Conservation (phyloP, 129 eudicot genomes). For the Escallonia rubra region DNA sequence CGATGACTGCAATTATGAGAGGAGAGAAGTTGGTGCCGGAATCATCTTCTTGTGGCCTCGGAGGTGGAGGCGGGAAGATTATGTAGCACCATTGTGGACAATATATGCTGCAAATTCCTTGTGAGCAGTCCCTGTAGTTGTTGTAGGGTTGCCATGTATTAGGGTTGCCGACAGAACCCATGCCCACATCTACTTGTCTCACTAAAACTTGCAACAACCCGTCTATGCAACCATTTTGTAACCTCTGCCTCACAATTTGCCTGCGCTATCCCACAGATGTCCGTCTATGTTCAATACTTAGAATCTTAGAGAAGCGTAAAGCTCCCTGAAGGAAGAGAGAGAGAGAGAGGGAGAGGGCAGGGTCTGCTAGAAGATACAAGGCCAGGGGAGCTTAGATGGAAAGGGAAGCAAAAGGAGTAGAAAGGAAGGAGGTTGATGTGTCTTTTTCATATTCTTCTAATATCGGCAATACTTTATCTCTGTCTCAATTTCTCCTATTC, state of each 20-base stretch:
- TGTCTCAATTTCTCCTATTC: neutral
- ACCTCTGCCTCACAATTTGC: too few species aligned
- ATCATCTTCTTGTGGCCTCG: constrained; percentile 26
- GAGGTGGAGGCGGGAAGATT: constrained; percentile 33
- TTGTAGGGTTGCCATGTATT: constrained; percentile 52
- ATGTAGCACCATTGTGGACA: constrained; percentile 83
- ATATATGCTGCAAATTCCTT: constrained; percentile 66
- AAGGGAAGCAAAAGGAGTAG: constrained; percentile 39
- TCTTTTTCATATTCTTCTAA: constrained; percentile 25
- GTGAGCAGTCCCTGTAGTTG: constrained; percentile 65
- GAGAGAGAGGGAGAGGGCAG: constrained; percentile 8
- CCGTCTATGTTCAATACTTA: too few species aligned
- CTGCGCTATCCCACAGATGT: too few species aligned
- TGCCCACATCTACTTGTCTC: constrained; percentile 24
- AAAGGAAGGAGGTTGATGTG: constrained; percentile 34
- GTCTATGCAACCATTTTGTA: constrained; percentile 8
- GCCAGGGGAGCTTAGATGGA: constrained; percentile 35
- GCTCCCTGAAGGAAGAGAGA: neutral
- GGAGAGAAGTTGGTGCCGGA: constrained; percentile 57
- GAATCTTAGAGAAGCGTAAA: too few species aligned
- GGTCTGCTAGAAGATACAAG: constrained; percentile 20
- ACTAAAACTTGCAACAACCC: constrained; percentile 12
- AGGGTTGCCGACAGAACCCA: constrained; percentile 55
- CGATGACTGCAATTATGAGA: constrained; percentile 58
- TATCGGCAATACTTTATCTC: constrained; percentile 17